Percentiles rank a stretch among this genome's conserved stretches.
Evolutionary conservation across 805 yeast genomes (phyloP).

Genomic region (Metschnikowia bowlesiae): DNA sequence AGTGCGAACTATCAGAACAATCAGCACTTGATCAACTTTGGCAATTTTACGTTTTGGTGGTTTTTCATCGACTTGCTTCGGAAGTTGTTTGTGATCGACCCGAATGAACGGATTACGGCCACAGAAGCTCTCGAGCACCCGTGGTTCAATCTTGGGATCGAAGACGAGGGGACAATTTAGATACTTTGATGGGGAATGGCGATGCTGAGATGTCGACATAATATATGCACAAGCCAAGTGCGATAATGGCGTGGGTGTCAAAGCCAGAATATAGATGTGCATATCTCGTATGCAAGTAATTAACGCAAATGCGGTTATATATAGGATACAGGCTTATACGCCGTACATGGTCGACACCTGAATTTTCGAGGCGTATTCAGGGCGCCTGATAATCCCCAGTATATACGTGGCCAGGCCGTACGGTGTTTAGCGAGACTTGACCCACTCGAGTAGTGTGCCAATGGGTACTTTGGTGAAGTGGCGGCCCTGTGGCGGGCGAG

Average conservation of each 20-base stretch:
- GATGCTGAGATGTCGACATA: not conserved
- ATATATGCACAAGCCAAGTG: not conserved
- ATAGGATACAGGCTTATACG: not conserved
- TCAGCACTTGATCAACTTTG: constrained; percentile 44
- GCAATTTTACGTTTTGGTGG: constrained; percentile 79
- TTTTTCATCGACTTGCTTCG: constrained; percentile 49
- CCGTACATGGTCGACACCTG: too few species aligned
- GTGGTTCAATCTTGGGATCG: constrained; percentile 46
- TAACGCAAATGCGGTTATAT: not conserved
- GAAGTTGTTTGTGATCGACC: constrained; percentile 37
- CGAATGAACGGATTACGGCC: constrained; percentile 36
- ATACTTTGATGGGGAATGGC: not conserved
- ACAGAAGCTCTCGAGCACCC: constrained; percentile 42
- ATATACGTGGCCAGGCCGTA: too few species aligned
- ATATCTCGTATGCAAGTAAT: not conserved
- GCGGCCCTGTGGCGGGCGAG: too few species aligned
- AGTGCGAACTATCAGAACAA: constrained; percentile 36
- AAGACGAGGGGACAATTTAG: constrained; percentile 39
- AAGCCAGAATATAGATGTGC: not conserved
- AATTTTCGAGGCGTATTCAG: not conserved
- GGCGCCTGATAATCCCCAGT: too few species aligned
- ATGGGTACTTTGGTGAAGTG: too few species aligned
- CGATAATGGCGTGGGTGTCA: not conserved
- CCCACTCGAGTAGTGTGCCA: too few species aligned
- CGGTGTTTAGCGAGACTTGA: too few species aligned